phyloP scores from a whole-genome alignment of 208 protist genomes.

The Balamuthia mandrillaris region DNA sequence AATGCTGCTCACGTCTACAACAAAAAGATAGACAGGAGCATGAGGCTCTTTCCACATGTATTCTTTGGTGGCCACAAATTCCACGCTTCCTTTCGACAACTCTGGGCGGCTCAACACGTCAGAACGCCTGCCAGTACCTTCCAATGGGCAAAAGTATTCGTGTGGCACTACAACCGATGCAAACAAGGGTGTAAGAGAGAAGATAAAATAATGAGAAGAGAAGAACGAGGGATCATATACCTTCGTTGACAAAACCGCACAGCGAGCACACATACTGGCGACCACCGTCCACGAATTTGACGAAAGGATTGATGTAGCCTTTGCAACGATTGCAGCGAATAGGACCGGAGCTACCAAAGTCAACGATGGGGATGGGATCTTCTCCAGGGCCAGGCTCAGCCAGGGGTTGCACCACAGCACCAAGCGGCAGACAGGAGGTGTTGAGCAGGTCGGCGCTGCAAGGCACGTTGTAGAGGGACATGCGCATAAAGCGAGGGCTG shows the following conservation, averaged over 20 bases:
- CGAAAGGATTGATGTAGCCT: slow-evolving; percentile 97
- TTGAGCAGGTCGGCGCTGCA: background rate
- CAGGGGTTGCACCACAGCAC: slow-evolving; percentile 19
- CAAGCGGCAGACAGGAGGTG: slow-evolving; percentile 1
- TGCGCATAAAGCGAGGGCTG: slow-evolving; percentile 33
- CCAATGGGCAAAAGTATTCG: slow-evolving; percentile 29
- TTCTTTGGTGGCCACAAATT: slow-evolving; percentile 89
- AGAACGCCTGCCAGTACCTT: background rate
- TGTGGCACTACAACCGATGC: background rate
- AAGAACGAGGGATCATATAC: background rate
- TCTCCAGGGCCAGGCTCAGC: slow-evolving; percentile 19
- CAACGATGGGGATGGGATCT: slow-evolving; percentile 37
- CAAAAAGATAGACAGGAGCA: slow-evolving; percentile 81
- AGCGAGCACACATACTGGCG: slow-evolving; percentile 89
- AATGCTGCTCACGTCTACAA: slow-evolving; percentile 87
- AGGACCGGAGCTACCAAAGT: slow-evolving; percentile 48
- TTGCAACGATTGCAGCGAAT: slow-evolving; percentile 79
- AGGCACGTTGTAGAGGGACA: slow-evolving; percentile 27
- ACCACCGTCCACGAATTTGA: slow-evolving; percentile 86
- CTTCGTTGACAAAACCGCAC: slow-evolving; percentile 88
- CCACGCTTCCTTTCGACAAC: slow-evolving; percentile 73
- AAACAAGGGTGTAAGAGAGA: background rate
- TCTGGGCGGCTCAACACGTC: slow-evolving; percentile 28
- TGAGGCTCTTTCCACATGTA: slow-evolving; percentile 87
- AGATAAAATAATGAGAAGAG: background rate